Percentiles rank a stretch among this genome's conserved stretches.
Conservation (phyloP, 164 flowering plant species). For the Vitis labrusca region DNA sequence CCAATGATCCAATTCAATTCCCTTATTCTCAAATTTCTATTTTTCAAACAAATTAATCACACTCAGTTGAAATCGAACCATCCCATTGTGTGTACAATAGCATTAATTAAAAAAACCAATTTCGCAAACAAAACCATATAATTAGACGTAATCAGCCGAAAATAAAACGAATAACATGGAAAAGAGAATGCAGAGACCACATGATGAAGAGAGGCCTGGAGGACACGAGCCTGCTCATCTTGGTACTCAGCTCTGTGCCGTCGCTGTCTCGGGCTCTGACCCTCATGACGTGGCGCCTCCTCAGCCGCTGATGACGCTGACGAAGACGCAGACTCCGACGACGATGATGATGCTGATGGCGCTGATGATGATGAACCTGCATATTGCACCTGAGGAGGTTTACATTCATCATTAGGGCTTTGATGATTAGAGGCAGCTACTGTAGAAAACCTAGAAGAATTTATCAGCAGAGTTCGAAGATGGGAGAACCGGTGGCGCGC, state of each 20-base stretch:
- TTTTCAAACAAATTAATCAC: not conserved
- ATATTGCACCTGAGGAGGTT: too few species aligned
- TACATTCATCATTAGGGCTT: slow-evolving; percentile 4
- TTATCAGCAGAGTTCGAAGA: not conserved
- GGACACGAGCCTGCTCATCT: slow-evolving; percentile 85
- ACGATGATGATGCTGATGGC: not conserved
- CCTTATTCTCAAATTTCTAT: too few species aligned
- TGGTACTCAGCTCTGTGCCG: slow-evolving; percentile 30
- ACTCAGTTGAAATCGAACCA: not conserved
- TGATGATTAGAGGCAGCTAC: not conserved
- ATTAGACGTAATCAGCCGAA: not conserved
- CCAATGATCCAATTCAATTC: too few species aligned
- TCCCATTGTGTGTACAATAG: not conserved
- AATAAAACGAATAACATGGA: not conserved
- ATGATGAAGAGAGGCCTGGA: slow-evolving; percentile 70
- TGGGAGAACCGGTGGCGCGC: slow-evolving; percentile 2
- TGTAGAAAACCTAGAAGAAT: too few species aligned
- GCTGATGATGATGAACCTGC: slow-evolving; percentile 17
- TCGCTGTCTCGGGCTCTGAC: slow-evolving; percentile 10
- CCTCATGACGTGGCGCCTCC: slow-evolving; percentile 16
- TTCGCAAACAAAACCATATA: not conserved
- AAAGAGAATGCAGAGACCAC: slow-evolving; percentile 46
- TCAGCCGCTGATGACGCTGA: slow-evolving; percentile 14
- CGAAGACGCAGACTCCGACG: too few species aligned
- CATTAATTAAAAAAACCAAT: not conserved